These are phyloP conservation scores for Parietaria judaica DNA, from an alignment of 306 rosid genomes.

Conservation along the genomic window DNA sequence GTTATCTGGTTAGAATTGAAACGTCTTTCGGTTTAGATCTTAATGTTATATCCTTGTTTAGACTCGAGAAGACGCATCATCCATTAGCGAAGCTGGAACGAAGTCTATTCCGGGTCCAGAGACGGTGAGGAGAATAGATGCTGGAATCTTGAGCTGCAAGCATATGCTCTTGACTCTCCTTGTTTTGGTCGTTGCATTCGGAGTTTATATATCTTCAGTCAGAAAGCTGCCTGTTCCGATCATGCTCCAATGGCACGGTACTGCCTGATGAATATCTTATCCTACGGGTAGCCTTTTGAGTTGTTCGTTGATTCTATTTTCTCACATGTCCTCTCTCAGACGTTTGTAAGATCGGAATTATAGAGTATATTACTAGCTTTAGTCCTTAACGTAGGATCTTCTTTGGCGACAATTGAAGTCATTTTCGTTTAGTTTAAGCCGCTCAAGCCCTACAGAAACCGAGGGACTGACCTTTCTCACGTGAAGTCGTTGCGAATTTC, in stretches of 20 bases:
- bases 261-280: too few relatives aligned
- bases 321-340: too few relatives aligned
- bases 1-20: background rate
- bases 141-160: slow-evolving; percentile 53
- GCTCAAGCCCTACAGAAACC: too few relatives aligned
- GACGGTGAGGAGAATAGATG: slow-evolving; percentile 68
- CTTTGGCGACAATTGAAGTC: too few relatives aligned
- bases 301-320: too few relatives aligned
- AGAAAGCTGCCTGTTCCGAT: slow-evolving; percentile 24
- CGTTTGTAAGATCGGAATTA: too few relatives aligned
- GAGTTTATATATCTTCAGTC: slow-evolving; percentile 24
- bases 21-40: background rate
- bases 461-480: too few relatives aligned
- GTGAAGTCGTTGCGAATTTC: too few relatives aligned
- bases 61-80: slow-evolving; percentile 19
- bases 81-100: slow-evolving; percentile 22
- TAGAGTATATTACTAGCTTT: too few relatives aligned
- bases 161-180: slow-evolving; percentile 35
- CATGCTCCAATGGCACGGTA: background rate
- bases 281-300: too few relatives aligned
- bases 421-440: too few relatives aligned
- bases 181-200: slow-evolving; percentile 41
- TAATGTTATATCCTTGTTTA: slow-evolving; percentile 32
- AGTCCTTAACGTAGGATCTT: too few relatives aligned
- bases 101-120: slow-evolving; percentile 29